phyloP scores from a whole-genome alignment of 1,284 basidiomycete genomes.

The Apiotrichum porosum region DNA sequence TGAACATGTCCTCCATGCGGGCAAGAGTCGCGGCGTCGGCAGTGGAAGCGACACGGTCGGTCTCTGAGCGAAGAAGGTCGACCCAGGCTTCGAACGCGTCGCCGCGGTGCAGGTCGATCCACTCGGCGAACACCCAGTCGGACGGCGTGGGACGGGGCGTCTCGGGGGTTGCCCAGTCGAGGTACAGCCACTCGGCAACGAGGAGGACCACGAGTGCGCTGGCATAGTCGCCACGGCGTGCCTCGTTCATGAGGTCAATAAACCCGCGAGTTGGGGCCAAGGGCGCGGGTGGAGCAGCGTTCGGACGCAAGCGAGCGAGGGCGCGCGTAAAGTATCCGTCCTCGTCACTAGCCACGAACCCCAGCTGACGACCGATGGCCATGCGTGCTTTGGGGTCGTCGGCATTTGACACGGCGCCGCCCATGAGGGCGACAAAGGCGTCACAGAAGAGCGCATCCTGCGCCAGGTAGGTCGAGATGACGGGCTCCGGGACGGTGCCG shows the following conservation, averaged over 20 bases:
- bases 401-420: slow-evolving; percentile 8
- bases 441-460: slow-evolving; percentile 18
- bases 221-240: slow-evolving; percentile 3
- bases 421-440: slow-evolving; percentile 18
- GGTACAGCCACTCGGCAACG: slow-evolving; percentile 22
- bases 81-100: slow-evolving; percentile 13
- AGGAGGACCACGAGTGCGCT: slow-evolving; percentile 11
- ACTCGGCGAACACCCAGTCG: slow-evolving; percentile 14
- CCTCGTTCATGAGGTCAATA: slow-evolving; percentile 8
- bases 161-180: slow-evolving; percentile 14
- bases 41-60: slow-evolving; percentile 7
- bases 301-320: slow-evolving; percentile 2
- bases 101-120: slow-evolving; percentile 22
- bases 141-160: not conserved
- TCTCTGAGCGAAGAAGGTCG: slow-evolving; percentile 8
- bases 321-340: slow-evolving; percentile 17
- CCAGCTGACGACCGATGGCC: slow-evolving; percentile 10
- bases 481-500: slow-evolving; percentile 6
- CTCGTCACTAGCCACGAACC: slow-evolving; percentile 15
- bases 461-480: slow-evolving; percentile 6
- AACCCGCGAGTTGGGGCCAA: slow-evolving; percentile 2
- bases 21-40: not conserved
- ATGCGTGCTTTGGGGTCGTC: slow-evolving; percentile 12
- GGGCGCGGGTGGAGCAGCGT: not conserved
- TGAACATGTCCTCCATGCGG: slow-evolving; percentile 8